A percentile compares a stretch with the other conserved stretches of the same genome.
Evolutionary conservation across 1,284 basidiomycete genomes (phyloP).

Genomic region (Mycosarcoma maydis): DNA sequence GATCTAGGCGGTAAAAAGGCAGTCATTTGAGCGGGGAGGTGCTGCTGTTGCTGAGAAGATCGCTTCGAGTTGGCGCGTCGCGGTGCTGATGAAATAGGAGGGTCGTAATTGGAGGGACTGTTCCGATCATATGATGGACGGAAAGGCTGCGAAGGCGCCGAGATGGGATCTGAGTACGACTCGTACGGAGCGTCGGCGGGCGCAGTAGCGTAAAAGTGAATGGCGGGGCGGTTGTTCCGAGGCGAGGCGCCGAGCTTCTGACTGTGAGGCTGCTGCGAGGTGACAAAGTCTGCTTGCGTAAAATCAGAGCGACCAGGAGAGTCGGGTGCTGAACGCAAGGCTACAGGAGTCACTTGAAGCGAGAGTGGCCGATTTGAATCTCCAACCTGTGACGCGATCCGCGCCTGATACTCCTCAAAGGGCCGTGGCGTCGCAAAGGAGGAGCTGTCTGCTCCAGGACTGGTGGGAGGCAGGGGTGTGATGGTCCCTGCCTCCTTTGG

Average conservation of each 20-base stretch:
- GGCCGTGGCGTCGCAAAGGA: slow-evolving; percentile 34
- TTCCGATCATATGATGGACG: slow-evolving; percentile 14
- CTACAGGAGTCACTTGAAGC: slow-evolving; percentile 12
- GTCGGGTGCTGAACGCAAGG: slow-evolving; percentile 14
- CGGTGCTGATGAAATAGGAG: slow-evolving; percentile 1
- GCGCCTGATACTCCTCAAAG: slow-evolving; percentile 40
- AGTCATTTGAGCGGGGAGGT: not conserved
- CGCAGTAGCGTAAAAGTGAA: not conserved
- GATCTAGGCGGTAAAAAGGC: slow-evolving; percentile 15
- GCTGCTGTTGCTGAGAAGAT: not conserved
- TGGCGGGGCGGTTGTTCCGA: slow-evolving; percentile 15
- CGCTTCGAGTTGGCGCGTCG: not conserved
- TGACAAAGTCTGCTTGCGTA: slow-evolving; percentile 5
- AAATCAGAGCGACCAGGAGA: slow-evolving; percentile 17
- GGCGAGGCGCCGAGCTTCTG: slow-evolving; percentile 22
- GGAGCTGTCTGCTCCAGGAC: slow-evolving; percentile 12
- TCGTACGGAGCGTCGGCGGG: slow-evolving; percentile 13
- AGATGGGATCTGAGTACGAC: slow-evolving; percentile 25
- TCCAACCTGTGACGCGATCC: slow-evolving; percentile 16
- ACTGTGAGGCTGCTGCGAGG: slow-evolving; percentile 17
- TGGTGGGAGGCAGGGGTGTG: slow-evolving; percentile 42
- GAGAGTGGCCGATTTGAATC: slow-evolving; percentile 22
- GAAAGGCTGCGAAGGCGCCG: slow-evolving; percentile 7
- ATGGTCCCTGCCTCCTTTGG: slow-evolving; percentile 44
- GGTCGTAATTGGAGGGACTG: slow-evolving; percentile 4